Conservation (phyloP, 2,329 filamentous ascomycete genomes). For the Penicillium concentricum region DNA sequence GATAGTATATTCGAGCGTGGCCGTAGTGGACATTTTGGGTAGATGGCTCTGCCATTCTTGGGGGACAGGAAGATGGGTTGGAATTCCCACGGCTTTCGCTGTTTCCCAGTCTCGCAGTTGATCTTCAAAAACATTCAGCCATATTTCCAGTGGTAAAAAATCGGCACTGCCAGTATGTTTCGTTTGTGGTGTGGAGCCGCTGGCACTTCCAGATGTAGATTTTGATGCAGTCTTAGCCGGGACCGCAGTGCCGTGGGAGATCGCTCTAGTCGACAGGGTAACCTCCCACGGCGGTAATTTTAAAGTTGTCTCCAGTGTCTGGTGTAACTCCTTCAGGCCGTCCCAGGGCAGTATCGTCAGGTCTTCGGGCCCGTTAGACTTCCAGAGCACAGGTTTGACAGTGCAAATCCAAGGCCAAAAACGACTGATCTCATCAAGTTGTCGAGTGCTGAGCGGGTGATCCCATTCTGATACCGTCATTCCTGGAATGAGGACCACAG, state of each 20-base stretch:
- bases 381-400: constrained; percentile 78
- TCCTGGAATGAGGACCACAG: constrained; percentile 78
- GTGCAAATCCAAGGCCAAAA: constrained; percentile 88
- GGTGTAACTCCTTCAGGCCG: constrained; percentile 38
- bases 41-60: constrained; percentile 67
- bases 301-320: constrained; percentile 34
- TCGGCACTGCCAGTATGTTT: constrained; percentile 23
- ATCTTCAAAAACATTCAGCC: constrained; percentile 78
- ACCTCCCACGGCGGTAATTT: constrained; percentile 22
- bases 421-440: constrained; percentile 75
- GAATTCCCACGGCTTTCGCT: constrained; percentile 75
- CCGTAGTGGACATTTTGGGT: constrained; percentile 64
- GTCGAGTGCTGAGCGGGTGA: constrained; percentile 83
- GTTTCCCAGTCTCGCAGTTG: constrained; percentile 88
- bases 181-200: constrained; percentile 23
- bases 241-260: constrained; percentile 10
- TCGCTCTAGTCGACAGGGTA: constrained; percentile 11
- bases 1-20: constrained; percentile 80
- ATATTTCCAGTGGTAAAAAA: constrained; percentile 76
- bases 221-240: constrained; percentile 12
- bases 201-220: constrained; percentile 38
- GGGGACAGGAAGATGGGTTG: constrained; percentile 72
- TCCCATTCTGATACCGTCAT: constrained; percentile 91
- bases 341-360: constrained; percentile 52
- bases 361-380: constrained; percentile 62